Percentiles rank a stretch among this genome's conserved stretches.
phyloP scores from a whole-genome alignment of 2,329 filamentous ascomycete genomes.

The Knufia fluminis region DNA sequence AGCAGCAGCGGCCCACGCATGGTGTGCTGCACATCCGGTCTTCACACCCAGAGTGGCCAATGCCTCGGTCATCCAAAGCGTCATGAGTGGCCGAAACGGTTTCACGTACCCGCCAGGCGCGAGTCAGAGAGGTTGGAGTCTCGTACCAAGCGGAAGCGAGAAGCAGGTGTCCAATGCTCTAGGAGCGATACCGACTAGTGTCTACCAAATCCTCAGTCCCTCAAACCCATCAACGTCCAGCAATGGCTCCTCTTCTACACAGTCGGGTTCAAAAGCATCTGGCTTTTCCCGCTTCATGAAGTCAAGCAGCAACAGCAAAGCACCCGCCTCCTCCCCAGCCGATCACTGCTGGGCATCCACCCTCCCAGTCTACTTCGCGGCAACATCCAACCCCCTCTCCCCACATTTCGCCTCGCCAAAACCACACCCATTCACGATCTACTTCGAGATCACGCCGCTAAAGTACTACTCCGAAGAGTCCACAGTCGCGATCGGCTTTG shows the following conservation, averaged over 20 bases:
- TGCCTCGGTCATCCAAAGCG: background rate
- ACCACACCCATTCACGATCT: slow-evolving; percentile 43
- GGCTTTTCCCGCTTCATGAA: slow-evolving; percentile 9
- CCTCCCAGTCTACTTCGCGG: slow-evolving; percentile 48
- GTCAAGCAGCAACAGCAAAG: slow-evolving; percentile 26
- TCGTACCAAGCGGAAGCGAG: background rate
- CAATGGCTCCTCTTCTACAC: slow-evolving; percentile 24
- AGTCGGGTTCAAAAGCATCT: background rate
- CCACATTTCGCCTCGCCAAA: background rate
- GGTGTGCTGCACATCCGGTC: slow-evolving; percentile 45
- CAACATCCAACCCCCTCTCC: slow-evolving; percentile 38
- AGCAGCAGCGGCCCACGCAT: slow-evolving; percentile 47
- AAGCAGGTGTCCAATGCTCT: background rate
- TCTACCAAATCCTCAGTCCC: slow-evolving; percentile 31
- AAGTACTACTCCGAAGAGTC: slow-evolving; percentile 37
- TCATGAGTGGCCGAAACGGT: background rate
- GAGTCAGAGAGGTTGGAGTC: background rate
- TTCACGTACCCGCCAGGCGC: background rate
- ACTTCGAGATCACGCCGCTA: slow-evolving; percentile 49
- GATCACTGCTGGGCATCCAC: slow-evolving; percentile 45
- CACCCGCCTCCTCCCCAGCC: slow-evolving; percentile 30
- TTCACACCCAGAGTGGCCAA: slow-evolving; percentile 25
- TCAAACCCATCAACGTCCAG: slow-evolving; percentile 31
- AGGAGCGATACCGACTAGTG: slow-evolving; percentile 29
- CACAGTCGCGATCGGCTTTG: slow-evolving; percentile 51